Percentiles rank a stretch among this genome's conserved stretches.
Evolutionary conservation across 805 yeast genomes (phyloP).

Genomic region (Starmerella gropengiesseri): DNA sequence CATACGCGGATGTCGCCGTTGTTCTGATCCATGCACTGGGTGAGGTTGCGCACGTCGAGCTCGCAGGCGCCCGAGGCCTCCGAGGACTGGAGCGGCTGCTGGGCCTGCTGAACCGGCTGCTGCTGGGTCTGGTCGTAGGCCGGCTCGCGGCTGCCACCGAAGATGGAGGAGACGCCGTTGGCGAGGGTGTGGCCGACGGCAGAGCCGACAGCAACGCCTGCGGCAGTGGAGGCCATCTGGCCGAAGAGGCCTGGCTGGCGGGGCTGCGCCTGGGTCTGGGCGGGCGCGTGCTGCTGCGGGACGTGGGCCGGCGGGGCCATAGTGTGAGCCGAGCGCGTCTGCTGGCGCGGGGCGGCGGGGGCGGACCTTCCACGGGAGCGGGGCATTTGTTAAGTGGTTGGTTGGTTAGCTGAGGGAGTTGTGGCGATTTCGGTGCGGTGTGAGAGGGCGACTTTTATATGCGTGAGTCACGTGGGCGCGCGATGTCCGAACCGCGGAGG

Average conservation of each 20-base stretch:
- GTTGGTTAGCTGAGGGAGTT: too few species aligned
- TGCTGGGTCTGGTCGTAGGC: slow-evolving; percentile 40
- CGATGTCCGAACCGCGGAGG: too few species aligned
- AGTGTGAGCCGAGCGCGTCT: slow-evolving; percentile 28
- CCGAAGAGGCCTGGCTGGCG: slow-evolving; percentile 75
- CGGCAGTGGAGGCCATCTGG: slow-evolving; percentile 98
- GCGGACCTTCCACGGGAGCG: slow-evolving; percentile 39
- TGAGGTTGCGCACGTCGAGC: slow-evolving; percentile 85
- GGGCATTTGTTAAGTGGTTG: slow-evolving; percentile 20
- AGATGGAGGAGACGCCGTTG: slow-evolving; percentile 83
- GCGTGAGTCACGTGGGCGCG: too few species aligned
- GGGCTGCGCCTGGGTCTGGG: slow-evolving; percentile 36
- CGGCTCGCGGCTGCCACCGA: slow-evolving; percentile 60
- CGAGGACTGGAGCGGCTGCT: slow-evolving; percentile 27
- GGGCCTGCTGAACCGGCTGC: slow-evolving; percentile 31
- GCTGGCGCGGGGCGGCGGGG: slow-evolving; percentile 25
- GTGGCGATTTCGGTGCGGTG: too few species aligned
- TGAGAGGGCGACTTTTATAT: too few species aligned
- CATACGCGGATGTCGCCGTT: slow-evolving; percentile 94
- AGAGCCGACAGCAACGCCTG: slow-evolving; percentile 99
- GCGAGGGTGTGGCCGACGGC: slow-evolving; percentile 95
- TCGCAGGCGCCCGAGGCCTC: slow-evolving; percentile 57
- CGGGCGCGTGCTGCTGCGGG: slow-evolving; percentile 41
- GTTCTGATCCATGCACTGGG: slow-evolving; percentile 90
- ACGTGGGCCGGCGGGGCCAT: slow-evolving; percentile 48